Evolutionary conservation across 306 rosid genomes (phyloP).

Genomic region (Senna tora): DNA sequence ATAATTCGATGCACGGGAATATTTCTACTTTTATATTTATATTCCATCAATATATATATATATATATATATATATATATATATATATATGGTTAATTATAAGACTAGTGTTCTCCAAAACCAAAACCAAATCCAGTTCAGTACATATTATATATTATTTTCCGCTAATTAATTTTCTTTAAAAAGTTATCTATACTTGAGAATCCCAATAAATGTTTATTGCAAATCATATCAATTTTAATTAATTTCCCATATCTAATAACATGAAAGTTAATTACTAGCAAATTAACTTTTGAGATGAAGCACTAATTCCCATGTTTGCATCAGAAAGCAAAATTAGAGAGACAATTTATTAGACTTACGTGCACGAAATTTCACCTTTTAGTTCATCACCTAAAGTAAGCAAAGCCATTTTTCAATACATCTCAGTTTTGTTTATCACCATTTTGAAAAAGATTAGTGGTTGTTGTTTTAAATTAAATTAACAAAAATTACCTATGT

Average conservation of each 20-base stretch:
- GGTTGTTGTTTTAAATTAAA: background rate
- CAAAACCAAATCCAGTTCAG: too few relatives aligned
- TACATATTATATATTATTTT: too few relatives aligned
- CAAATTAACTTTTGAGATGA: slow-evolving; percentile 15
- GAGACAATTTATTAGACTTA: background rate
- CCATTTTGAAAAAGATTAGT: background rate
- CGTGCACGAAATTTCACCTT: background rate
- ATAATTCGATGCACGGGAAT: too few relatives aligned
- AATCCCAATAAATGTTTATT: background rate
- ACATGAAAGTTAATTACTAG: slow-evolving; percentile 10
- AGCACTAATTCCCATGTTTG: slow-evolving; percentile 16
- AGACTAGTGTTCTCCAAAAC: too few relatives aligned
- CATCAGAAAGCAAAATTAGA: slow-evolving; percentile 3
- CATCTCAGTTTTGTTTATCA: background rate
- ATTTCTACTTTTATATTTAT: too few relatives aligned
- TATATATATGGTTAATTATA: too few relatives aligned
- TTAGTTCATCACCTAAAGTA: background rate
- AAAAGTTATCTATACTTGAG: background rate
- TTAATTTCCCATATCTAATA: slow-evolving; percentile 6
- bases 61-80: too few relatives aligned
- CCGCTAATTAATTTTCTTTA: too few relatives aligned
- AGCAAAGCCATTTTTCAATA: background rate
- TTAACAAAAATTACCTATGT: too few relatives aligned
- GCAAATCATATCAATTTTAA: background rate
- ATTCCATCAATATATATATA: too few relatives aligned